Evolutionary conservation across 257 asterid species (phyloP), one percentile per base, ranked within the genome.

Genomic region (Penstemon barbatus): DNA sequence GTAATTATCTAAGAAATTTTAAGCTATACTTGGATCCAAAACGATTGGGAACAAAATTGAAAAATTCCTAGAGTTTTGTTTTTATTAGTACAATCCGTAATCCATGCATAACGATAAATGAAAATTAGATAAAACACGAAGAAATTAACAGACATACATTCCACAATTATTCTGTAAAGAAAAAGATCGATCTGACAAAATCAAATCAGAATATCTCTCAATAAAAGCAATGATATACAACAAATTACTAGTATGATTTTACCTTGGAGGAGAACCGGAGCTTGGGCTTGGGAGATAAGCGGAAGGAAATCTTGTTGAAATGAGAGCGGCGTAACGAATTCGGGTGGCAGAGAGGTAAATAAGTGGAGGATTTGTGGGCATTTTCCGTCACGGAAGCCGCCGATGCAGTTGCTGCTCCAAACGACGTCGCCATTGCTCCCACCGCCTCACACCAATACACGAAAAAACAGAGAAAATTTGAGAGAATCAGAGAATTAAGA

Each of bases 201-300:
- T 42, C 19, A 42, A 61, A 15, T 5, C 33, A 1, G 33, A 25
- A 25, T 25, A 25, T 1, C 2, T 25, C 33, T 25, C 33, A 25
- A 25, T 15, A 15, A 25, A 25, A 25, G 33, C 33, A 6, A 59
- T 4, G 9, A 59, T 46, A 15, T 25, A 25, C 33, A 25, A 25
- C 33, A 25, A 25, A 25, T 25, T 25, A 25, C 33, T 25, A 25
- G 33, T 25, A 25, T 7, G 68, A 59, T 36, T 7, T 6, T 58
- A 89, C 96, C 96, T 89, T 86, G 69, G 81, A 81, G 44, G 73
- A 78, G 63, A 87, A 77, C 36, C 81, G 88, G 71, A 87, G 82
- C 80, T 82, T 85, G 36, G 92, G 87, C 79, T 76, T 80, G 40
- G 87, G 65, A 66, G 87, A 57, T 51, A 86, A 57, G 65, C 93